Base-by-base conservation (phyloP, 1,284 basidiomycete genomes). In the Anthracocystis walkeri region DNA sequence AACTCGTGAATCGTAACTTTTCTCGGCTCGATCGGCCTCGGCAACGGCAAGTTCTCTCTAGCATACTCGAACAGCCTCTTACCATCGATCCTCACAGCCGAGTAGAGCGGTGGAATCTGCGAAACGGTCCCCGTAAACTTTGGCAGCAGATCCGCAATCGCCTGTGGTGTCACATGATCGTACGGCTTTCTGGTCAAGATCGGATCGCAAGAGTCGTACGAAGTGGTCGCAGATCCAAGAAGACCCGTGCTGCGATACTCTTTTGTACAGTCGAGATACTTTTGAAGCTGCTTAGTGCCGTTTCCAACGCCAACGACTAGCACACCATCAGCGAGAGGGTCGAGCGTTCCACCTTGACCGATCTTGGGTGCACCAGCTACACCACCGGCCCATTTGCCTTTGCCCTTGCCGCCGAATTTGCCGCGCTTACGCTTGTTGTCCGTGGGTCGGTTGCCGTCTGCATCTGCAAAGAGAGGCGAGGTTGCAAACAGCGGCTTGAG, bases 71-170 rank as follows among this genome's bases (percentile, higher is more conserved):
- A 95, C 31, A 99, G 86, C 1, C 94, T 93, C 86, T 90, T 95
- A 2, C 97, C 97, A 79, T 99, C 95, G 93, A 99, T 99, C 86
- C 97, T 96, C 45, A 99, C 88, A 0, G 97, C 97, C 12, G 96
- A 99, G 87, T 96, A 99, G 84, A 85, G 71, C 31, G 82, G 84
- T 1, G 82, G 82, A 6, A 78, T 89, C 86, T 99, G 97, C 75
- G 90, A 88, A 74, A 98, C 95, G 67, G 93, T 89, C 27, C 97
- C 97, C 77, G 90, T 88, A 84, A 99, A 98, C 66, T 88, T 86
- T n/a, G 89, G 88, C 41, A 99, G 88, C 58, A 89, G 87, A 68
- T 93, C 91, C 10, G 58, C 63, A 14, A 76, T 64, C 40, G 12
- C 35, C 44, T 65, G 55, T 58, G 88, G 88, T 1, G 94, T 95